Evolutionary conservation across 306 rosid genomes (phyloP), one percentile per base, ranked within the genome.

Genomic region (Citrullus amarus): DNA sequence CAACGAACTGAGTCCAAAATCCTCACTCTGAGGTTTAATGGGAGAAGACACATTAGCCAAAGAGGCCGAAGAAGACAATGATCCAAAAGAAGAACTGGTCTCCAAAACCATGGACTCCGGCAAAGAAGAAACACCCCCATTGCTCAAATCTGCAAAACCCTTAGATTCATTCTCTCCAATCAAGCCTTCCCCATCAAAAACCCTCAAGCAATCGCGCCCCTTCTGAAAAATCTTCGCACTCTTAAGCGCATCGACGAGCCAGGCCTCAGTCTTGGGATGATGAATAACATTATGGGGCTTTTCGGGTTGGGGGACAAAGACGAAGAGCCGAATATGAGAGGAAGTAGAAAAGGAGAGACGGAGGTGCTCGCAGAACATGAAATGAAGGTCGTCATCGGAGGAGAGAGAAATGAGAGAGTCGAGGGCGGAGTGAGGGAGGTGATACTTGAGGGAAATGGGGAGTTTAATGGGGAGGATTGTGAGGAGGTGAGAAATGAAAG

Each of bases 61-160:
- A 20, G 92, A 89, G 79, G 90, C 80, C 10, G 92, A 85, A 43
- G 92, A 89, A 1, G 92, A 85, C 36, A 90, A 89, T 69, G 92
- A 89, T 77, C 86, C 90, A 71, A 85, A 86, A 66, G 92, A 88
- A 41, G 92, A 89, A 82, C 71, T 80, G 0, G 89, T 76, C 82
- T 87, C 92, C 86, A 87, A 77, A 25, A 87, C 79, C 79, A 87
- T 43, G 3, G 90, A 83, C 48, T 89, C 92, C 11, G 86, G 84
- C 79, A 44, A 34, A 22, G 82, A 77, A 22, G 70, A 62, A 32
- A 32, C 36, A 73, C 57, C 18, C 16, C 80, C 79, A 76, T 30
- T 77, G 48, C 61, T 59, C 17, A 46, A 63, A 39, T 70, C 69
- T 50, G 74, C 79, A 62, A 68, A 60, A 16, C 68, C 13, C 55